Percentiles rank a stretch among this genome's conserved stretches.
Evolutionary conservation across 1,284 basidiomycete species (phyloP).

Genomic region (Exobasidium rhododendri): DNA sequence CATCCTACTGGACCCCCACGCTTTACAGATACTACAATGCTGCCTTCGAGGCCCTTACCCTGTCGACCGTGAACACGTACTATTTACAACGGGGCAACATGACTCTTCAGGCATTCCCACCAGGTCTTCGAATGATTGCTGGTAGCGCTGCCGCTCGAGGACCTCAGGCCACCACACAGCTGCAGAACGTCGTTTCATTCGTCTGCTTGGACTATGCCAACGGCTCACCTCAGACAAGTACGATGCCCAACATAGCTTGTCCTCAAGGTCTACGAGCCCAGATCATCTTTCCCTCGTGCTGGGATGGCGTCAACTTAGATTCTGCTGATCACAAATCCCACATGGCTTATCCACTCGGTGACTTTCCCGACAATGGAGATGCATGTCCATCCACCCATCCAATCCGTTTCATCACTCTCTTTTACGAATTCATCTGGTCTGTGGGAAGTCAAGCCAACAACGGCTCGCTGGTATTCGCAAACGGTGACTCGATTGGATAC

Average conservation of each 20-base stretch:
- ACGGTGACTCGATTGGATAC: conserved; percentile 46
- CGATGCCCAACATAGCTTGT: conserved; percentile 24
- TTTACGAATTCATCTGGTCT: conserved; percentile 58
- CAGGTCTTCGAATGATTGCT: conserved; percentile 57
- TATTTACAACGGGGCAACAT: conserved; percentile 51
- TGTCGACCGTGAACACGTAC: conserved; percentile 51
- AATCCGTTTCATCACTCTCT: conserved; percentile 59
- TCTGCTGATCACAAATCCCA: conserved; percentile 57
- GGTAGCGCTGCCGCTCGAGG: conserved; percentile 50
- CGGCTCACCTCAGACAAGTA: conserved; percentile 30
- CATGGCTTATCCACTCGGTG: conserved; percentile 51
- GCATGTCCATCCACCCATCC: conserved; percentile 59
- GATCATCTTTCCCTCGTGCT: conserved; percentile 60
- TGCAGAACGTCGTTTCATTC: conserved; percentile 54
- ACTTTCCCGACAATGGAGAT: conserved; percentile 58
- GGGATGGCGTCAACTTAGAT: conserved; percentile 60
- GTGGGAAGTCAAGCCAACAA: conserved; percentile 16
- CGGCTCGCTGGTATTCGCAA: conserved; percentile 25
- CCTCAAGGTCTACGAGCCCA: conserved; percentile 56
- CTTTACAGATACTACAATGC: conserved; percentile 55
- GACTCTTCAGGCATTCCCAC: conserved; percentile 53
- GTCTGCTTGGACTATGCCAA: conserved; percentile 56
- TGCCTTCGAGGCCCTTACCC: conserved; percentile 30
- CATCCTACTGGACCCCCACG: conserved; percentile 58
- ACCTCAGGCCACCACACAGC: conserved; percentile 20